Evolutionary conservation across 2,329 filamentous ascomycete species (phyloP).

Genomic region (Microcyclosporella mali): DNA sequence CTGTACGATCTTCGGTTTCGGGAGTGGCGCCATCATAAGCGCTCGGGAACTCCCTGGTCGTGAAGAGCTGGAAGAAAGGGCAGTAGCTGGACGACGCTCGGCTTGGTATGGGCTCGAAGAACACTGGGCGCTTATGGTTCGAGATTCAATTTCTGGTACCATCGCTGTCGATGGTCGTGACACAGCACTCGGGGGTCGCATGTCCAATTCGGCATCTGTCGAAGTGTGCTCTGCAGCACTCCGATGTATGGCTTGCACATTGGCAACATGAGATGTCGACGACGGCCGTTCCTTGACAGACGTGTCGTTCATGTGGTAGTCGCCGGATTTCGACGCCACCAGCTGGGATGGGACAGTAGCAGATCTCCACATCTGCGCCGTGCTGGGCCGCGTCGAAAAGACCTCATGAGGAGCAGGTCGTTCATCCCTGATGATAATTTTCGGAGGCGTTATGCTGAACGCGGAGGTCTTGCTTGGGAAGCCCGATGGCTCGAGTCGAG

Average conservation of each 20-base stretch:
- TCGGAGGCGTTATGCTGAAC: too few relatives aligned
- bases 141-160: background rate
- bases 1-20: too few relatives aligned
- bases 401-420: background rate
- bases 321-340: background rate
- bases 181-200: background rate
- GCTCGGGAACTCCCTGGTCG: background rate
- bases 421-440: background rate
- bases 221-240: constrained; percentile 5
- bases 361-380: constrained; percentile 2
- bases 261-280: constrained; percentile 8
- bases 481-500: background rate
- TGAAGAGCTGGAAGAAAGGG: background rate
- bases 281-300: constrained; percentile 6
- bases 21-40: background rate
- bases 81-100: background rate
- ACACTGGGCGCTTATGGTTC: background rate
- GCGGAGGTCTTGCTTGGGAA: too few relatives aligned
- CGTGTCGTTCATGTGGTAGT: too few relatives aligned
- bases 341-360: constrained; percentile 13
- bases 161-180: background rate
- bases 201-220: background rate
- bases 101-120: constrained; percentile 2
- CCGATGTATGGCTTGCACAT: constrained; percentile 9
- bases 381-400: background rate